Evolutionary conservation across 805 yeast genomes (phyloP), one percentile per base, ranked within the genome.

Genomic region (Starmera caribaea): DNA sequence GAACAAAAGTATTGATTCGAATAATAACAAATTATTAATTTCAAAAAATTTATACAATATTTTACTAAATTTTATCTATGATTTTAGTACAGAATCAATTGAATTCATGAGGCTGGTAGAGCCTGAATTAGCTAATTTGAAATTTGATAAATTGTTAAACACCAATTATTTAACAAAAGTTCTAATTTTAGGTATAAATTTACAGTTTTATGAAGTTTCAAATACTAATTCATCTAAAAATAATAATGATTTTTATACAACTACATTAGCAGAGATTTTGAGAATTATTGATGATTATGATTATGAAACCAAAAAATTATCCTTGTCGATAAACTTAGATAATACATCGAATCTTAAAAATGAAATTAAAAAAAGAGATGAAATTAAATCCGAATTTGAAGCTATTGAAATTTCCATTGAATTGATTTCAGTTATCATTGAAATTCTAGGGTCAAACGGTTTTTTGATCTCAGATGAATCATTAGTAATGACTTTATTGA

Each of bases 341-440:
- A 66, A 72, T 16, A 55, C 63, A 10, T 43, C 48, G 11, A 31
- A 43, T 16, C 43, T 63, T 10, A 63, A 58, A 35, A 58, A 61
- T 21, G 62, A 61, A 33, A 57, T 69, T 3, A 65, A 64, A 24
- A 65, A 62, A 34, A 67, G 72, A 40, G 52, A 59, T 8, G 53
- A 53, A 12, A 75, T 83, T 3, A 70, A 72, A 45, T 60, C 69
- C 34, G 69, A 73, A 37, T 59, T 82, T 37, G 80, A 80, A 46
- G 69, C 83, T 4, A 62, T 83, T 16, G 95, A 86, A 49, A 68
- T 81, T 1, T 67, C 82, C 0, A 60, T 89, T 16, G 97, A 90
- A 56, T 57, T 90, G 28, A 65, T 86, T 17, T 76, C 96, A 1
- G 82, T 89, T 1, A 65, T 79, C 7, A 71, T 82, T 48, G 96